phyloP scores from a whole-genome alignment of 352 stramenopile species.

The Phytophthora citrophthora region DNA sequence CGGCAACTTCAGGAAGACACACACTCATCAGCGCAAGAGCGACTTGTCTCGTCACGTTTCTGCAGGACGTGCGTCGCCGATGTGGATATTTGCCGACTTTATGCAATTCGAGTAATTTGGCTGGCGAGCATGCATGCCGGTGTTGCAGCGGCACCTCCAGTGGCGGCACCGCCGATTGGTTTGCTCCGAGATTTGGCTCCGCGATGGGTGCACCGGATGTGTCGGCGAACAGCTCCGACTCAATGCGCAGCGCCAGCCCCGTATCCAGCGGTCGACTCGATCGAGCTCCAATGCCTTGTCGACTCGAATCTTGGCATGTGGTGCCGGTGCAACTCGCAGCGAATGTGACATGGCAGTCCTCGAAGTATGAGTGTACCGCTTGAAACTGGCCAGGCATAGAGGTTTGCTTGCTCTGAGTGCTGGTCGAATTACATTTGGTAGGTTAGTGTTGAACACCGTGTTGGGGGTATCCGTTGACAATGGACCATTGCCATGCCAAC shows the following conservation, averaged over 20 bases:
- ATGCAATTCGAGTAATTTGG: constrained; percentile 29
- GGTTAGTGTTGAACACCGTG: too few species aligned
- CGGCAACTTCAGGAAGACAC: constrained; percentile 18
- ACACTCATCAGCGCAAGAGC: constrained; percentile 19
- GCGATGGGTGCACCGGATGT: constrained; percentile 24
- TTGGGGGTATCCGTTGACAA: too few species aligned
- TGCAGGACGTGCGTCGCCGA: constrained; percentile 12
- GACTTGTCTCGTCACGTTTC: constrained; percentile 24
- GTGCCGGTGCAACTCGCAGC: constrained; percentile 9
- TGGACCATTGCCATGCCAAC: too few species aligned
- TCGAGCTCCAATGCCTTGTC: neutral
- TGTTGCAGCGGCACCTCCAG: constrained; percentile 14
- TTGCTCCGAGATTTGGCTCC: constrained; percentile 6
- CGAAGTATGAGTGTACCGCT: constrained; percentile 21
- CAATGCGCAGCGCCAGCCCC: constrained; percentile 2
- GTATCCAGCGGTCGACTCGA: too few species aligned
- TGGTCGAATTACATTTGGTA: neutral
- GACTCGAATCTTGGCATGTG: constrained; percentile 4
- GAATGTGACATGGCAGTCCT: constrained; percentile 26
- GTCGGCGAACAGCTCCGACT: constrained; percentile 6
- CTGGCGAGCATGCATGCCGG: constrained; percentile 13
- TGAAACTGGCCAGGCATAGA: neutral
- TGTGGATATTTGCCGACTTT: constrained; percentile 26
- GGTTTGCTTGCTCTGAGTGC: neutral
- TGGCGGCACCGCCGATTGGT: constrained; percentile 6